phyloP scores from a whole-genome alignment of 2,329 filamentous ascomycete species.

The Epichloe scottii region DNA sequence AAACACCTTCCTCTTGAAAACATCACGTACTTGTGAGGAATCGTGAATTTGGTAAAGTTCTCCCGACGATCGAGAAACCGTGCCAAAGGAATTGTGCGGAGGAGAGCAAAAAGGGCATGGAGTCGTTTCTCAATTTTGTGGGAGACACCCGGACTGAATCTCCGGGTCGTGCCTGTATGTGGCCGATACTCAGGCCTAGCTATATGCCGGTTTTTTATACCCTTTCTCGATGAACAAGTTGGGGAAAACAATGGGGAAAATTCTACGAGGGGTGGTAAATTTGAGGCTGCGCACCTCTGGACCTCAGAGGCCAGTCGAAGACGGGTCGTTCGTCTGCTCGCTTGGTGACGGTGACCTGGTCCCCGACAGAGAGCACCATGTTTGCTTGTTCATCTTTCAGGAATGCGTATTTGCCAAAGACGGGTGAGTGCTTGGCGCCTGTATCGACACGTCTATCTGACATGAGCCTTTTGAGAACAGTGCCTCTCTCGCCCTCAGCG shows the following conservation, averaged over 20 bases:
- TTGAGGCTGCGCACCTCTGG: slow-evolving; percentile 9
- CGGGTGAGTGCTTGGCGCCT: slow-evolving; percentile 54
- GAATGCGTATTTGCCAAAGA: slow-evolving; percentile 65
- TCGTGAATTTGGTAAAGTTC: no score
- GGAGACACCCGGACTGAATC: no score
- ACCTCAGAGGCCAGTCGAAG: slow-evolving; percentile 35
- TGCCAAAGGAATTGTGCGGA: no score
- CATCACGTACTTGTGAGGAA: no score
- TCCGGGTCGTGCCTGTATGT: no score
- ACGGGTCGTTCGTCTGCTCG: slow-evolving; percentile 38
- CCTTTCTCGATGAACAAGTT: neutral
- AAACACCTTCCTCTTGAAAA: no score
- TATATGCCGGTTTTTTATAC: no score
- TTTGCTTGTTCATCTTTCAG: slow-evolving; percentile 20
- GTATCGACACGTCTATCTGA: slow-evolving; percentile 56
- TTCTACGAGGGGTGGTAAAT: slow-evolving; percentile 11
- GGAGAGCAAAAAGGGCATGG: no score
- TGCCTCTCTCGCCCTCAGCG: slow-evolving; percentile 43
- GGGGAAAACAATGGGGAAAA: neutral
- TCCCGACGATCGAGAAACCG: no score
- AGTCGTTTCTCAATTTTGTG: no score
- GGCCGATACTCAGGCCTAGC: no score
- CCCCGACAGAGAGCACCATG: slow-evolving; percentile 36
- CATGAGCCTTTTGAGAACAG: slow-evolving; percentile 56
- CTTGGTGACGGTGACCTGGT: slow-evolving; percentile 40